Base-by-base conservation (phyloP, 2,329 filamentous ascomycete species). In the Furcasterigmium sp. region DNA sequence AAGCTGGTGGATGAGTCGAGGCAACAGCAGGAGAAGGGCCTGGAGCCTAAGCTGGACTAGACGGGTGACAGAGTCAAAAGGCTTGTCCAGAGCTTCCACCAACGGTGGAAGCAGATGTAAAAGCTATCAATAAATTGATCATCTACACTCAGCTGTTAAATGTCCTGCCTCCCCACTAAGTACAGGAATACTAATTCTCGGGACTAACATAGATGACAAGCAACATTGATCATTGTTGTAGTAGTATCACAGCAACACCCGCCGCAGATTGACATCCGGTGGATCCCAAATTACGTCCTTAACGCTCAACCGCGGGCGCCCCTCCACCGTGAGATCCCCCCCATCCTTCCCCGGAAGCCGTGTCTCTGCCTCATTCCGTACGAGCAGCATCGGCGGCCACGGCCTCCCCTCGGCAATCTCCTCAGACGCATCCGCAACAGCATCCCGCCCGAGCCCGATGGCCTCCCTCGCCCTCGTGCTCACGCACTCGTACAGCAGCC, bases 401-500 rank as follows among this genome's bases (percentile, higher is more conserved):
- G 42, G 29, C 26, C 46, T 45, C 19, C 55, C 54, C 39, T 51
- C 43, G 4, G 25, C 26, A 21, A 60, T 35, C 3, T n/a, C n/a
- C n/a, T 13, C 23, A 7, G 38, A 34, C 10, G 32, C 42, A 5
- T 13, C 13, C 6, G 2, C 20, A 3, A 18, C 42, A 3, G 38
- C 43, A 8, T 26, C 42, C 19, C 43, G 46, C 9, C 40, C 43
- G 3, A 64, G 38, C 5, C 63, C 63, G 11, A 65, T 64, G 4
- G 62, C 63, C 39, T 40, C 50, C 10, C 55, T 55, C n/a, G 62
- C 61, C n/a, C 58, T 52, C 51, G 52, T 58, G 47, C 62, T 65
- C 25, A 67, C 55, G 39, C 63, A 64, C 5, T 55, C 57, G 32
- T 66, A 85, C 37, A 88, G 60, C 4, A 81, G 46, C 47, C 75